phyloP scores from a whole-genome alignment of 768 basidiomycete genomes.

The Saitozyma podzolica region DNA sequence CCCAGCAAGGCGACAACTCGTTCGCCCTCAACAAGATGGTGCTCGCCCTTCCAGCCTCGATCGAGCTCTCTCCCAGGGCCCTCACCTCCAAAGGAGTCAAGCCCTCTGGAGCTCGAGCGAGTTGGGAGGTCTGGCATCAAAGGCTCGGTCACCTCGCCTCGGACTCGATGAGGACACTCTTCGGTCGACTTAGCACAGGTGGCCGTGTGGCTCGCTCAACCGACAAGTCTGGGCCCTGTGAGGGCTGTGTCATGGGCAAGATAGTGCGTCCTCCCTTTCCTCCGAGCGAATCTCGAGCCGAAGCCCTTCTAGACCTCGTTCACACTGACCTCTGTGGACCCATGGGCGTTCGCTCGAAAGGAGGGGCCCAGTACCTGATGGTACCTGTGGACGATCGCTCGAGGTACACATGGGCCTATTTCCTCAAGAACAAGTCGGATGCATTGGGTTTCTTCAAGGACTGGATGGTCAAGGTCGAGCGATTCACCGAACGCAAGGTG shows the following conservation, averaged over 20 bases:
- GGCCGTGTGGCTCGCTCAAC: conserved; percentile 5
- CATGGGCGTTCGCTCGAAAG: conserved; percentile 3
- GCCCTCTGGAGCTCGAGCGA: background rate
- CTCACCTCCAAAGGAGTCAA: background rate
- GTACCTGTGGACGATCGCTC: conserved; percentile 12
- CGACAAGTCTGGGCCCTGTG: conserved; percentile 3
- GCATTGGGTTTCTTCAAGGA: conserved; percentile 9
- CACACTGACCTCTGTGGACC: conserved; percentile 9
- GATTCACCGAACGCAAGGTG: conserved; percentile 7
- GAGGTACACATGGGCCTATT: conserved; percentile 6
- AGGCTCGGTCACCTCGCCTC: conserved; percentile 11
- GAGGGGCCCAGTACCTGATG: conserved; percentile 10
- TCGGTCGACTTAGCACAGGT: conserved; percentile 7
- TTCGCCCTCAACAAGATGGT: background rate
- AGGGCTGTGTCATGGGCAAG: background rate
- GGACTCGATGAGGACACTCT: conserved; percentile 6
- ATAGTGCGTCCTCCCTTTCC: too few species aligned
- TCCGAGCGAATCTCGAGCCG: too few species aligned
- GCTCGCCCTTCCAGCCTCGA: conserved; percentile 4
- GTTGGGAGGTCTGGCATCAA: conserved; percentile 6
- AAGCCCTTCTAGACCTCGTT: too few species aligned
- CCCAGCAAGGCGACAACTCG: background rate
- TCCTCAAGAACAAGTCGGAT: conserved; percentile 10
- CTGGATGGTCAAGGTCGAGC: conserved; percentile 7
- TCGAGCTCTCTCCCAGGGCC: background rate